Evolutionary conservation across 2,329 filamentous ascomycete genomes (phyloP), one percentile per base, ranked within the genome.

Genomic region (Verticillium zaregamsianum): DNA sequence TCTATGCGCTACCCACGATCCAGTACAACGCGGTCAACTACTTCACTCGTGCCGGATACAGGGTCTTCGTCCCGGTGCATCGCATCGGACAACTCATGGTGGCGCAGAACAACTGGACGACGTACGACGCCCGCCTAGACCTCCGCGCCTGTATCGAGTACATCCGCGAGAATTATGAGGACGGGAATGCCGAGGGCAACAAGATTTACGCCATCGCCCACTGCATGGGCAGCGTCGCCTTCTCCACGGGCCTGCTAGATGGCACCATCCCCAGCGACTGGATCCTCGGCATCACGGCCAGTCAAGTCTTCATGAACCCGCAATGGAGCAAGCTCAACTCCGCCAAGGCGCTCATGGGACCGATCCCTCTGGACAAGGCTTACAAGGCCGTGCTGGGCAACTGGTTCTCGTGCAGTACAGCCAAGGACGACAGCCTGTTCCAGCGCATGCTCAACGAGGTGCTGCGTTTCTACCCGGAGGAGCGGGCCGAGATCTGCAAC

Each of bases 251-350:
- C n/a, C 75, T 90, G 1, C 78, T 90, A 1, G 85, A 87, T 69
- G 86, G 86, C 40, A 84, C 82, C 1, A 84, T 89, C 59, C 83
- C 84, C 0, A 66, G 79, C 0, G 70, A 70, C 49, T 88, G 85
- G 84, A 79, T 89, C 66, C 72, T 76, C 20, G 86, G 86, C 20
- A 76, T 89, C 60, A 82, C 81, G 0, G 82, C 79, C 69, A 85
- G 81, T 39, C 85, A 88, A 67, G 85, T 88, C 2, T 88, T 89
- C 70, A 84, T 87, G 77, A 83, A 88, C 71, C 84, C 86, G 1
- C 77, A 84, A 55, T 88, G 85, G 82, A 78, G 79, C 64, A 71
- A 74, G 2, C 70, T 80, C 63, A 89, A 89, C 73, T 77, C 81
- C 72, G 75, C 82, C 66, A 89, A 89, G 74, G 81, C 81, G 52